Evolutionary conservation across 768 basidiomycete genomes (phyloP), one percentile per base, ranked within the genome.

Genomic region (Galerina sulciceps): DNA sequence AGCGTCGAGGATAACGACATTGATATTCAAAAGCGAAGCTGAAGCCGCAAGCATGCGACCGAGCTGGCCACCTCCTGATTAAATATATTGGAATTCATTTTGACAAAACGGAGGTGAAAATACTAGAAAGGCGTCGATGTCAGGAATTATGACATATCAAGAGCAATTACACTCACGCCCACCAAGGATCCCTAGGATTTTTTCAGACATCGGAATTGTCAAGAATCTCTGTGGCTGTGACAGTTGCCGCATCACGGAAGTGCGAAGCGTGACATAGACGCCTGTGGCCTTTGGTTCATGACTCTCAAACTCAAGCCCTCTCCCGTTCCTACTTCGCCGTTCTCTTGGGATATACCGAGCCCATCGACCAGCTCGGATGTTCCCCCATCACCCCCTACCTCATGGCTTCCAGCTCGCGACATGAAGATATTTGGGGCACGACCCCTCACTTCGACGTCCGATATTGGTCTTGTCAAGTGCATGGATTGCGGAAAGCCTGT

Each of bases 1-100:
- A 10, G 86, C 83, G 69, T 97, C 97, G 36, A 99, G 89, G 62
- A 97, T 85, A 34, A 94, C 74, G 15, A 96, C 77, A 40, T 89
- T 84, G 65, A 97, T 81, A 67, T 94, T 92, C 49, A 99, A 83
- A 34, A 94, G 81, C 2, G 95, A 89, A 3, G 96, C 96, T 0
- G 96, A 88, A 34, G 89, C 88, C 4, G 90, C 92, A 13, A 99
- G 84, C 97, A 99, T 99, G 20, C 96, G 93, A 22, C 96, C 96
- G 22, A 99, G 86, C 75, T 99, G 96, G 61, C 96, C 96, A 37
- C 97, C 97, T 61, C 96, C 96, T 96, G 63, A 49, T 38, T 44
- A 70, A 70, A 66, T 60, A 54, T 42, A 58, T 61, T 50, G 51
- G 43, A 48, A 55, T 61, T 57, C 20, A 59, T 55, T 51, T 48